A percentile compares a stretch with the other conserved stretches of the same genome.
phyloP scores from a whole-genome alignment of 2,329 filamentous ascomycete species.

The Mycosphaerella sp. region DNA sequence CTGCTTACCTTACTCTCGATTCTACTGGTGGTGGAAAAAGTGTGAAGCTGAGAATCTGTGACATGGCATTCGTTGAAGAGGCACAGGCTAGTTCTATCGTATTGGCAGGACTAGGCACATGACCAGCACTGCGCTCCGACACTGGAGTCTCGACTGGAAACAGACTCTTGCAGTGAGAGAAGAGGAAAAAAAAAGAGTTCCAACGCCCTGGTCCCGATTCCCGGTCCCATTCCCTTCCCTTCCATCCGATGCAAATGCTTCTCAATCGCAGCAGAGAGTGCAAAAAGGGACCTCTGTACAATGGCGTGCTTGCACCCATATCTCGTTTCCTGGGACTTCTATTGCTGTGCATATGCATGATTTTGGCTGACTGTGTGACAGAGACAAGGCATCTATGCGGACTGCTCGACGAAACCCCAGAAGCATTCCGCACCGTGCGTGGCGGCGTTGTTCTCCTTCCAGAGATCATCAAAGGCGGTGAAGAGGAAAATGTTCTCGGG shows the following conservation, averaged over 20 bases:
- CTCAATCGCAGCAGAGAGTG: not conserved
- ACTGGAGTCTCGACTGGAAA: not conserved
- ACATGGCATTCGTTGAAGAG: not conserved
- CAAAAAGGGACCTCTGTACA: constrained; percentile 6
- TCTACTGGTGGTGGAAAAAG: not conserved
- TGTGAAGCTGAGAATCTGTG: not conserved
- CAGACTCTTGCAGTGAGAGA: not conserved
- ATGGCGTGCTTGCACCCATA: not conserved
- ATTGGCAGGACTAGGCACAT: not conserved
- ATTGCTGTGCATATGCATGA: constrained; percentile 6
- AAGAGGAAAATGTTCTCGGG: constrained; percentile 61
- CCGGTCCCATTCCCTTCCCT: not conserved
- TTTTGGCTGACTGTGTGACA: not conserved
- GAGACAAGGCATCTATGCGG: constrained; percentile 1
- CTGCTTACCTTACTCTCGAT: not conserved
- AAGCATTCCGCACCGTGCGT: constrained; percentile 68
- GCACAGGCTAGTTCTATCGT: not conserved
- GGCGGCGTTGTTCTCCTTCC: constrained; percentile 60
- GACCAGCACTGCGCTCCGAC: not conserved
- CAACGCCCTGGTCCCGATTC: not conserved
- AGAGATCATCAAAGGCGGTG: constrained; percentile 70
- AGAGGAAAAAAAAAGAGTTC: not conserved
- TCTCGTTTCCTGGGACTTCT: constrained; percentile 7
- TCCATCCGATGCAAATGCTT: constrained; percentile 9
- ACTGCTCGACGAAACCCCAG: constrained; percentile 49